These are phyloP conservation scores for Rostrohypoxylon terebratum DNA, from an alignment of 495 filamentous ascomycete genomes.

Conservation along the genomic window DNA sequence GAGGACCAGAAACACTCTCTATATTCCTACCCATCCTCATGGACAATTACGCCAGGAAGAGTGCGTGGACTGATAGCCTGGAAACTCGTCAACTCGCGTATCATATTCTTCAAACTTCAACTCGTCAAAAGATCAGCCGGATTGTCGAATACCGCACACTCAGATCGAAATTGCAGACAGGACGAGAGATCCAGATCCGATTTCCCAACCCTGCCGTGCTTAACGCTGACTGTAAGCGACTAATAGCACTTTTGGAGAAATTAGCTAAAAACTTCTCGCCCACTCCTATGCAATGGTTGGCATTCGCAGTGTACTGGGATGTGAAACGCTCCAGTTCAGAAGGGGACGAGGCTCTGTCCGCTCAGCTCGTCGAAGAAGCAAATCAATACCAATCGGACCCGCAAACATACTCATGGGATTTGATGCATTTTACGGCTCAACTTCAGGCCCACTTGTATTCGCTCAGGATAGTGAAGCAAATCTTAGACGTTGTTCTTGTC, in stretches of 20 bases:
- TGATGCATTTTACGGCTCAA: slow-evolving; percentile 73
- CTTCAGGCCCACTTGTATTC: slow-evolving; percentile 73
- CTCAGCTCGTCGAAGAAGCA: slow-evolving; percentile 16
- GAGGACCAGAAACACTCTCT: slow-evolving; percentile 46
- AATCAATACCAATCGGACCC: slow-evolving; percentile 10
- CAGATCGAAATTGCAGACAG: slow-evolving; percentile 44
- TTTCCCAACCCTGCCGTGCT: too few relatives aligned
- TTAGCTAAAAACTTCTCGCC: slow-evolving; percentile 18
- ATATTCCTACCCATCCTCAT: slow-evolving; percentile 48
- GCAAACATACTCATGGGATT: slow-evolving; percentile 63
- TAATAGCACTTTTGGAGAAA: slow-evolving; percentile 32
- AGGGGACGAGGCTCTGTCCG: slow-evolving; percentile 32
- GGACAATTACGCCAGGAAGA: slow-evolving; percentile 52
- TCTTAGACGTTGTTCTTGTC: slow-evolving; percentile 53
- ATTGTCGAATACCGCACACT: slow-evolving; percentile 64
- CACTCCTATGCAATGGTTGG: slow-evolving; percentile 49
- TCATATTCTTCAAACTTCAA: slow-evolving; percentile 61
- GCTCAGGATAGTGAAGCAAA: slow-evolving; percentile 71
- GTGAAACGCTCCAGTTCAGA: slow-evolving; percentile 51
- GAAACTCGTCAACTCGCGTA: slow-evolving; percentile 69
- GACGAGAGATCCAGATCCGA: too few relatives aligned
- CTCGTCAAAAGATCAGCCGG: slow-evolving; percentile 28
- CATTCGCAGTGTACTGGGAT: slow-evolving; percentile 58
- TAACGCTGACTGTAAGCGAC: slow-evolving; percentile 33
- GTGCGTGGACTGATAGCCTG: slow-evolving; percentile 72